Base-by-base conservation (phyloP, 1,284 basidiomycete species). In the Ustilago loliicola region DNA sequence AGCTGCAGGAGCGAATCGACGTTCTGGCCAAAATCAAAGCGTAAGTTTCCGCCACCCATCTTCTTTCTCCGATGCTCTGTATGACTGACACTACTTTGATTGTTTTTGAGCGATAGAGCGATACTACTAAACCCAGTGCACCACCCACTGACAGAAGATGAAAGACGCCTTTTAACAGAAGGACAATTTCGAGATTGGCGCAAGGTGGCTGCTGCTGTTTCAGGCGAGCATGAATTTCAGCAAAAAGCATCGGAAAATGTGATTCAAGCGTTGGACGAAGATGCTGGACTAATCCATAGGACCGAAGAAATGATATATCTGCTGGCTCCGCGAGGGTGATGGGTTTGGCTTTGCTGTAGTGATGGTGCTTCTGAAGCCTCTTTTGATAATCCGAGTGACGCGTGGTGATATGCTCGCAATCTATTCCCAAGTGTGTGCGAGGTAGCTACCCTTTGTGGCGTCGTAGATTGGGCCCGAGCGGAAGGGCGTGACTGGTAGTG, bases 361-460 rank as follows among this genome's bases (percentile, higher is more conserved):
- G 13, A n/a, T 17, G 7, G 42, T 17, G 42, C 6, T 21, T 21
- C n/a, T 45, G 42, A 38, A 38, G 42, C 11, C n/a, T 45, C 21
- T 6, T 40, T 40, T 15, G 38, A 19, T 9, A 15, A 19, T 40
- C 11, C 6, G 11, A 6, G 19, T 45, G 42, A 45, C 19, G 52
- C 13, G n/a, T 17, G 10, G 50, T 53, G 36, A 25, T n/a, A n/a
- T n/a, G n/a, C n/a, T n/a, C 50, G 15, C 25, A 23, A 25, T 21
- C 15, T 38, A 61, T 13, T 19, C 23, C 40, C 40, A 57, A 1
- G 19, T 25, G 23, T 10, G 57, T 25, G 66, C 71, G 6, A 73
- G 66, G 19, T 65, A 73, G 62, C 65, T 68, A 9, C 70, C 70
- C 27, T 73, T 73, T 1, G 27, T 23, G 15, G 61, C 66, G 10